Conservation (phyloP, 495 filamentous ascomycete species). For the Tuber indicum region DNA sequence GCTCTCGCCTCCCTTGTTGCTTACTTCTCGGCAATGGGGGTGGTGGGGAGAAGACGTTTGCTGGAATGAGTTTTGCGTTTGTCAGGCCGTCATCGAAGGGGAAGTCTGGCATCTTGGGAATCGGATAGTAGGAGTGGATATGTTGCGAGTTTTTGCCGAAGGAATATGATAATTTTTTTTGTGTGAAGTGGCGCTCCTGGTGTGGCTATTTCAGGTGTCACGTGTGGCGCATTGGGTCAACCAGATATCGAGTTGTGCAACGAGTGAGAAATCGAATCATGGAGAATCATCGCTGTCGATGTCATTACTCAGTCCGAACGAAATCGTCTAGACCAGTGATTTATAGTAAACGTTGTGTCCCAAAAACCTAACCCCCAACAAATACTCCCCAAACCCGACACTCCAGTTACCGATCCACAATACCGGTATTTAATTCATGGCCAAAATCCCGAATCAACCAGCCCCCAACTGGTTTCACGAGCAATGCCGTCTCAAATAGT, state of each 20-base stretch:
- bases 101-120: slow-evolving; percentile 22
- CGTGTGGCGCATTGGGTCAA: not conserved
- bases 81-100: slow-evolving; percentile 27
- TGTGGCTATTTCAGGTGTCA: not conserved
- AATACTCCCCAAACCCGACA: not conserved
- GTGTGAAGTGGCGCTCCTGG: not conserved
- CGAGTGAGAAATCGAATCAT: not conserved
- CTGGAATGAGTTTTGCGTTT: not conserved
- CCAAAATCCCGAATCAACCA: not conserved
- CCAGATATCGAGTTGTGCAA: not conserved
- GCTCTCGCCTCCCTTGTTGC: slow-evolving; percentile 23
- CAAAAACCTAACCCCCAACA: no score
- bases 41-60: slow-evolving; percentile 20
- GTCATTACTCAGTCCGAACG: no score
- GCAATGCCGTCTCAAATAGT: no score
- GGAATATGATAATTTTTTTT: no score
- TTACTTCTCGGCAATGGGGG: slow-evolving; percentile 17
- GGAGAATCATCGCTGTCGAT: no score
- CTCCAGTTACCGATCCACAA: not conserved
- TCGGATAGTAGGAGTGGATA: not conserved
- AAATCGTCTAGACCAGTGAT: no score
- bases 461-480: no score
- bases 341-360: no score
- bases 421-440: not conserved
- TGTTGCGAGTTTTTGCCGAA: not conserved